These are phyloP conservation scores for Castanea crenata DNA, from an alignment of 306 rosid species.

Conservation along the genomic window DNA sequence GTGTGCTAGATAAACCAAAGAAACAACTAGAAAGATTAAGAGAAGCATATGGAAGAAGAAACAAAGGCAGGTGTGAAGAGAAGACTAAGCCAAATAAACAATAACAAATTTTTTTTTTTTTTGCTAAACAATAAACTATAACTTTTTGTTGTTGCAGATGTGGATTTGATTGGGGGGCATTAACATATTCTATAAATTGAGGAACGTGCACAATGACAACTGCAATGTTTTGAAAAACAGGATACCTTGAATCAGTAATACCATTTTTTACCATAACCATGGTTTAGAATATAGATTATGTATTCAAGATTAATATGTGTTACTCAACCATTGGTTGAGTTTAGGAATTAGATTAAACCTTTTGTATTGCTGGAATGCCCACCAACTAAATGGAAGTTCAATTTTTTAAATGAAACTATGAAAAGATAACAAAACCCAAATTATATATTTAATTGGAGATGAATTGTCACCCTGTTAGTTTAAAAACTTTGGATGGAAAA, in stretches of 20 bases:
- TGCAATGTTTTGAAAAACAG: slow-evolving; percentile 20
- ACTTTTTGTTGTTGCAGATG: slow-evolving; percentile 31
- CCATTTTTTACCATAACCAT: slow-evolving; percentile 26
- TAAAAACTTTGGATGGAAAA: slow-evolving; percentile 36
- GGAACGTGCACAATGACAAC: slow-evolving; percentile 29
- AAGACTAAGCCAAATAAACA: slow-evolving; percentile 27
- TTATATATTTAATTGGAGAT: slow-evolving; percentile 35
- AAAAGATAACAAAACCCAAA: slow-evolving; percentile 28
- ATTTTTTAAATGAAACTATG: slow-evolving; percentile 33
- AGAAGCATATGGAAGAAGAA: slow-evolving; percentile 6
- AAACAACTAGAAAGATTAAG: not conserved
- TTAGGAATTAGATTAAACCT: slow-evolving; percentile 18
- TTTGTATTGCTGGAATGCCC: not conserved
- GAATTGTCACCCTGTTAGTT: slow-evolving; percentile 29
- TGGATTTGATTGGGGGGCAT: slow-evolving; percentile 18
- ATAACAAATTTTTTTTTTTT: not conserved
- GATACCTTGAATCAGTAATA: slow-evolving; percentile 23
- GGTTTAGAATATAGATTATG: slow-evolving; percentile 15
- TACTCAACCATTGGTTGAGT: not conserved
- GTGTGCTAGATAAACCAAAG: not conserved
- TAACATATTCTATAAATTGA: slow-evolving; percentile 25
- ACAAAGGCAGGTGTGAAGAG: slow-evolving; percentile 16
- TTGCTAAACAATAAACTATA: slow-evolving; percentile 6
- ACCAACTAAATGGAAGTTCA: slow-evolving; percentile 5
- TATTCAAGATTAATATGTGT: not conserved